Evolutionary conservation across 2,329 filamentous ascomycete species (phyloP).

Genomic region (Beauveria pseudobassiana): DNA sequence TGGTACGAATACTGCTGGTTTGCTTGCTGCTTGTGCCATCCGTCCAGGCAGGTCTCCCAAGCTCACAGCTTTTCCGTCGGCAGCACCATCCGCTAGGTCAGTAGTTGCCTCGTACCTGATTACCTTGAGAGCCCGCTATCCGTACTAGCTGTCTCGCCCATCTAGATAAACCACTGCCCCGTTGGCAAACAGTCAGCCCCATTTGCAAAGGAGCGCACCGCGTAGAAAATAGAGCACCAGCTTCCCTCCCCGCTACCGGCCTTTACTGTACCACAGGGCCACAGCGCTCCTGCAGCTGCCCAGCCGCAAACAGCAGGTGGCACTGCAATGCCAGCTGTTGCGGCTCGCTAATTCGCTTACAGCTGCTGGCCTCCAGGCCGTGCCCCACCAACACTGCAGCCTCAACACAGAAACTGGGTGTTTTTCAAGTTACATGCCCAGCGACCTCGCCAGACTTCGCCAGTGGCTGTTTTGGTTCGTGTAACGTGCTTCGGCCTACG

Average conservation of each 20-base stretch:
- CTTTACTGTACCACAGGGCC: background rate
- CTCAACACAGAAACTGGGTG: background rate
- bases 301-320: slow-evolving; percentile 7
- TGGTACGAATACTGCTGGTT: too few relatives aligned
- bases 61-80: too few relatives aligned
- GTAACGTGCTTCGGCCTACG: background rate
- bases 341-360: background rate
- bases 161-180: background rate
- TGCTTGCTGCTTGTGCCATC: too few relatives aligned
- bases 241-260: background rate
- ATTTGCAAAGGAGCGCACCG: background rate
- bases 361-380: background rate
- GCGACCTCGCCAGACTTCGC: background rate
- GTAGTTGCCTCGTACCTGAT: background rate
- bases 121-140: background rate
- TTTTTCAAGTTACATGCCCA: background rate
- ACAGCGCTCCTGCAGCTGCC: background rate
- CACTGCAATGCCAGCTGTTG: background rate
- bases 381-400: background rate
- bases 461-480: background rate
- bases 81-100: too few relatives aligned
- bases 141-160: background rate
- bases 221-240: background rate
- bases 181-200: background rate
- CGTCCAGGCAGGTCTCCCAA: too few relatives aligned